Percentiles rank a stretch among this genome's conserved stretches.
Evolutionary conservation across 2,329 filamentous ascomycete species (phyloP).

Genomic region (Xylaria sp.): DNA sequence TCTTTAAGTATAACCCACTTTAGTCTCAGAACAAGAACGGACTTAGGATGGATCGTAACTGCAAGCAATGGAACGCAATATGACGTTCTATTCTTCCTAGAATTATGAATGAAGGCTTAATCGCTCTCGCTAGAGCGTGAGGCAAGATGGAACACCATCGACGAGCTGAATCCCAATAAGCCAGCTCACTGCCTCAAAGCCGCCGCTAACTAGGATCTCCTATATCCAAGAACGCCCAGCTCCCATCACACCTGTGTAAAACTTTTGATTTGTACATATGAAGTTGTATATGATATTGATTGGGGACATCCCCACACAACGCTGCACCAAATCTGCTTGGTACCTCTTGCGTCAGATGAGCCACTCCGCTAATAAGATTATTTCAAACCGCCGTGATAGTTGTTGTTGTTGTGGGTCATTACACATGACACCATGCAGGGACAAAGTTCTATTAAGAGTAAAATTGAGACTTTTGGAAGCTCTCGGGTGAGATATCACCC

Average conservation of each 20-base stretch:
- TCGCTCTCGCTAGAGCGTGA: constrained; percentile 21
- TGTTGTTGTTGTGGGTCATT: neutral
- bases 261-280: constrained; percentile 36
- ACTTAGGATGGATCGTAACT: neutral
- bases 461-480: constrained; percentile 69
- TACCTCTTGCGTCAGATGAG: neutral
- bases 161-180: neutral
- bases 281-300: constrained; percentile 31
- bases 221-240: constrained; percentile 35
- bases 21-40: neutral
- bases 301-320: neutral
- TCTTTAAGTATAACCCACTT: neutral
- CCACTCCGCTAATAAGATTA: constrained; percentile 24
- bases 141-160: constrained; percentile 9
- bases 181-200: neutral
- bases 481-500: constrained; percentile 64
- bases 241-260: constrained; percentile 23
- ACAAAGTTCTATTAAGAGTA: constrained; percentile 57
- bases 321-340: neutral
- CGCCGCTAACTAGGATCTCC: neutral
- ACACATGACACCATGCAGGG: neutral
- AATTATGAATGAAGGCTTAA: constrained; percentile 1
- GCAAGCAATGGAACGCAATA: neutral
- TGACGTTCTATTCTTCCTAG: neutral
- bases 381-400: neutral